Evolutionary conservation across 129 eudicot genomes (phyloP).

Genomic region (Tagetes erecta): DNA sequence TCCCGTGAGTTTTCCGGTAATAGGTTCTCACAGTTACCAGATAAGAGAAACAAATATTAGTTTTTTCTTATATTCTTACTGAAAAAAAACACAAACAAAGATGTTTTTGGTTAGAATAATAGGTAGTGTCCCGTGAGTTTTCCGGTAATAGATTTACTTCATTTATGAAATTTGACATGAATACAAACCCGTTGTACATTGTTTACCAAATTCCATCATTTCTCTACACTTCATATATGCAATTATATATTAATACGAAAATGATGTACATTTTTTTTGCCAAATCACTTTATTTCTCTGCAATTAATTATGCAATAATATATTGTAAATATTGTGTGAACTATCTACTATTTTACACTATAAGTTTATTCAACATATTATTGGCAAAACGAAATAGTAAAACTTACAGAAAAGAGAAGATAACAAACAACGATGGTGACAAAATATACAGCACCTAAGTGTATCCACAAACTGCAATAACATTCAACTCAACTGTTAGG

Average conservation of each 20-base stretch:
- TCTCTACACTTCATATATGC: not conserved
- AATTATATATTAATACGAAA: not conserved
- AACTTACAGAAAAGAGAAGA: constrained; percentile 60
- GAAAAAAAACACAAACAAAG: constrained; percentile 14
- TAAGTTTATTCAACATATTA: not conserved
- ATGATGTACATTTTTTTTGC: not conserved
- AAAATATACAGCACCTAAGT: constrained; percentile 58
- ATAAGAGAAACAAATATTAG: not conserved
- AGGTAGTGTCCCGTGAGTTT: too few species aligned
- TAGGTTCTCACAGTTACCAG: too few species aligned
- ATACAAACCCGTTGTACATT: not conserved
- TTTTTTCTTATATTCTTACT: not conserved
- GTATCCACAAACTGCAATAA: constrained; percentile 69
- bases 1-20: too few species aligned
- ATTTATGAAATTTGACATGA: not conserved
- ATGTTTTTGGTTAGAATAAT: not conserved
- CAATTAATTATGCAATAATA: not conserved
- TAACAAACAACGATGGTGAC: constrained; percentile 47
- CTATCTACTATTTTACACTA: not conserved
- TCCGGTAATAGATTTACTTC: constrained; percentile 4
- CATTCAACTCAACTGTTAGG: constrained; percentile 22
- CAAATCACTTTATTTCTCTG: not conserved
- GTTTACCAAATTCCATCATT: not conserved
- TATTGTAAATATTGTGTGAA: not conserved
- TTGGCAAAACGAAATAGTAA: not conserved